Conservation (phyloP, 2,329 filamentous ascomycete genomes). For the Cytospora paraplurivora region DNA sequence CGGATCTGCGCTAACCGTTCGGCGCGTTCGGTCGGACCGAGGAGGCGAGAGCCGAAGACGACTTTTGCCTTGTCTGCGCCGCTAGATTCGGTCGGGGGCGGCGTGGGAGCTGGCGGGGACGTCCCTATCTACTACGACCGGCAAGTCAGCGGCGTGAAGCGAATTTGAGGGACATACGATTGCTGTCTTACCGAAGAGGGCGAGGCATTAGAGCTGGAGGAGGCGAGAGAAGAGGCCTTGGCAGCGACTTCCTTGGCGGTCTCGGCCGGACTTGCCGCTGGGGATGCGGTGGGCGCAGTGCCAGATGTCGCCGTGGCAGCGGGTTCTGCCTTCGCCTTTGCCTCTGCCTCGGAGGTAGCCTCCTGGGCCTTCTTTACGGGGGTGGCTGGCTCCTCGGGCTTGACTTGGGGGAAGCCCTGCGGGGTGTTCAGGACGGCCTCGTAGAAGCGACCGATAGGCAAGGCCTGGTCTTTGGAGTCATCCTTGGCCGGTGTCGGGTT, state of each 20-base stretch:
- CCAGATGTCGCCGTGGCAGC: constrained; percentile 25
- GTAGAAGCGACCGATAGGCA: constrained; percentile 61
- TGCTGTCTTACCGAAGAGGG: constrained; percentile 19
- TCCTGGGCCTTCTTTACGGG: constrained; percentile 36
- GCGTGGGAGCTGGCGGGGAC: constrained; percentile 39
- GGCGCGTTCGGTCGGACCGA: constrained; percentile 70
- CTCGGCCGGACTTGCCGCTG: constrained; percentile 26
- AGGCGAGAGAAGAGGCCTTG: constrained; percentile 17
- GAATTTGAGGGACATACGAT: neutral
- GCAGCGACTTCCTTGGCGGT: constrained; percentile 27
- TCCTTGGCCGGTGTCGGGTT: constrained; percentile 35
- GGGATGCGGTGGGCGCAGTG: constrained; percentile 21
- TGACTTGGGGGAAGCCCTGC: constrained; percentile 43
- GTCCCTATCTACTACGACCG: constrained; percentile 31
- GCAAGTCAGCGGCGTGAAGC: constrained; percentile 4
- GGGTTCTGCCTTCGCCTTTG: constrained; percentile 29
- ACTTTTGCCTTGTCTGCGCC: constrained; percentile 62
- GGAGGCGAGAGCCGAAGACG: constrained; percentile 79
- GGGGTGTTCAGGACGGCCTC: constrained; percentile 55
- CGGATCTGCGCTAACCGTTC: constrained; percentile 61
- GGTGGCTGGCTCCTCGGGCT: constrained; percentile 48
- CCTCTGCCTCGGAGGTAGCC: constrained; percentile 29
- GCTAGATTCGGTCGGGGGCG: constrained; percentile 45
- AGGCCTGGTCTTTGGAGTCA: constrained; percentile 43
- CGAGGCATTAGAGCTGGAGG: constrained; percentile 8